Evolutionary conservation across 345 rosid genomes (phyloP).

Genomic region (Acer saccharum): DNA sequence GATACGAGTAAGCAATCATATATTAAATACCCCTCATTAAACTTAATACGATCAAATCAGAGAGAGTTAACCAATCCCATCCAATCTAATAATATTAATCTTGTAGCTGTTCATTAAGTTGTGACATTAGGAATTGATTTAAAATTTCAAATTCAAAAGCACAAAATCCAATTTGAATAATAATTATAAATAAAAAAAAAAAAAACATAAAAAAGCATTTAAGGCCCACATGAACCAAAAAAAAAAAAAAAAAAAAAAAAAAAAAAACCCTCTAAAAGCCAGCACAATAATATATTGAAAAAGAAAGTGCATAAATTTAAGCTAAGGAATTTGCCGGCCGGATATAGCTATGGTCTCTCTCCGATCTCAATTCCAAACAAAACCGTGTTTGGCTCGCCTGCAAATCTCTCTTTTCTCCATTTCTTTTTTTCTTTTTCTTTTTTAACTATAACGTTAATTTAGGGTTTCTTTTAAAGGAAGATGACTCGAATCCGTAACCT

Average conservation of each 20-base stretch:
- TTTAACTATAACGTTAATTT: too few species aligned
- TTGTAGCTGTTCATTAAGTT: too few species aligned
- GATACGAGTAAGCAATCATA: too few species aligned
- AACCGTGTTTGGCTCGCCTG: slow-evolving; percentile 24
- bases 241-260: too few species aligned
- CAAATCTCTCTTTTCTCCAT: slow-evolving; percentile 15
- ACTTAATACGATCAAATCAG: too few species aligned
- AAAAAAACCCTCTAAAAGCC: too few species aligned
- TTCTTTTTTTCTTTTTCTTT: not conserved
- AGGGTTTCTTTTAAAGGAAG: too few species aligned
- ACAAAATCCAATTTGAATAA: not conserved
- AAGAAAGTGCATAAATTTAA: slow-evolving; percentile 13
- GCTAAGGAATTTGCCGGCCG: slow-evolving; percentile 31
- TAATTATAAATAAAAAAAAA: slow-evolving; percentile 4
- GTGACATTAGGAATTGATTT: not conserved
- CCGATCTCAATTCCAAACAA: slow-evolving; percentile 12
- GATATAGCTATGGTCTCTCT: not conserved
- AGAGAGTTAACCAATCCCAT: too few species aligned
- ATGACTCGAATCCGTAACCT: too few species aligned
- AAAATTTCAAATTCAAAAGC: not conserved
- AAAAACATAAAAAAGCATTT: not conserved
- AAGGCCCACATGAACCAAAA: slow-evolving; percentile 45
- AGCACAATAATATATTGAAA: slow-evolving; percentile 4
- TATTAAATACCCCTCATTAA: too few species aligned
- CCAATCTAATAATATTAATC: too few species aligned